These are phyloP conservation scores for Endoconidiophora laricicola DNA, from an alignment of 2,329 filamentous ascomycete species.

Conservation along the genomic window DNA sequence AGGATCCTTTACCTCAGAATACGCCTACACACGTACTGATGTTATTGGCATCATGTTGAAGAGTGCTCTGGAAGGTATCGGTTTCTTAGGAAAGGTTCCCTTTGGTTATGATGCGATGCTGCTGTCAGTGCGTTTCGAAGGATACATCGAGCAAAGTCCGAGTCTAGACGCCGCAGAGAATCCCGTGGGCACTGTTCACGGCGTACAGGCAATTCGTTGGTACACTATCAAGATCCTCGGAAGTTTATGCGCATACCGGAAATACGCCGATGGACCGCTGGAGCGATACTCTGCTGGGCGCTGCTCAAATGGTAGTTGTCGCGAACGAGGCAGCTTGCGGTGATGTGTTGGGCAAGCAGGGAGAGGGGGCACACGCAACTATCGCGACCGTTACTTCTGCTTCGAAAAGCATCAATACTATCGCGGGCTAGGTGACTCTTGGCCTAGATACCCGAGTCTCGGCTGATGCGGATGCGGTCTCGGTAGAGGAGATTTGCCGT, in stretches of 20 bases:
- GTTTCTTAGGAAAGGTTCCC: too few relatives aligned
- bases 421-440: background rate
- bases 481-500: conserved; percentile 12
- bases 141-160: too few relatives aligned
- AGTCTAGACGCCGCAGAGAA: background rate
- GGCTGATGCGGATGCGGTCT: conserved; percentile 10
- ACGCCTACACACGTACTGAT: too few relatives aligned
- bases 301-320: conserved; percentile 14
- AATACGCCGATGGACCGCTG: conserved; percentile 18
- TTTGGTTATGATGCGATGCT: too few relatives aligned
- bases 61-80: too few relatives aligned
- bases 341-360: too few relatives aligned
- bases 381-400: conserved; percentile 15
- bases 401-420: conserved; percentile 8
- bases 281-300: conserved; percentile 16
- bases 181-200: conserved; percentile 13
- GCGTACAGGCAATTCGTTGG: conserved; percentile 17
- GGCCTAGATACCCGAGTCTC: background rate
- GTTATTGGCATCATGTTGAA: too few relatives aligned
- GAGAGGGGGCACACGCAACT: background rate
- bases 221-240: conserved; percentile 19
- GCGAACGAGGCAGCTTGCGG: conserved; percentile 7
- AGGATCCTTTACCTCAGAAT: too few relatives aligned
- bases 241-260: conserved; percentile 21
- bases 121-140: too few relatives aligned